phyloP scores from a whole-genome alignment of 2,329 filamentous ascomycete species.

The Epichloe festucae region DNA sequence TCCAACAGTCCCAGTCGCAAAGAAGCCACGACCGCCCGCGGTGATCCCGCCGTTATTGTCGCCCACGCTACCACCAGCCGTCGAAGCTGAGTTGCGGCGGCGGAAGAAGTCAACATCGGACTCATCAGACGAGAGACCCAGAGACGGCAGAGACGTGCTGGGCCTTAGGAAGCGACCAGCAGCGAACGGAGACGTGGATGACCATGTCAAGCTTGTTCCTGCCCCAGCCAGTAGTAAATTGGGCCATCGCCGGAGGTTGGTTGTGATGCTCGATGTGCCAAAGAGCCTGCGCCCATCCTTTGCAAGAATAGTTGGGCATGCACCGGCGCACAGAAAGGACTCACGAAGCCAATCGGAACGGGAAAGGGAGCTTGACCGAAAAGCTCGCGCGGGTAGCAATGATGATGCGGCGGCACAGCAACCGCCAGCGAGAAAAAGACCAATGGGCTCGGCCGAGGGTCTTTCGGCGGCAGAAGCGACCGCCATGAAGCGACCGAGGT shows the following conservation, averaged over 20 bases:
- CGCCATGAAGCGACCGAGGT: slow-evolving; percentile 29
- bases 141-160: slow-evolving; percentile 9
- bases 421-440: slow-evolving; percentile 34
- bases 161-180: slow-evolving; percentile 15
- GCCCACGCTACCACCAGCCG: slow-evolving; percentile 38
- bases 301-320: slow-evolving; percentile 29
- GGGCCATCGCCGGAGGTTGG: slow-evolving; percentile 16
- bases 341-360: slow-evolving; percentile 11
- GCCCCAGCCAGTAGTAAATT: slow-evolving; percentile 7
- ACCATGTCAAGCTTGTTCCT: slow-evolving; percentile 5
- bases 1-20: slow-evolving; percentile 14
- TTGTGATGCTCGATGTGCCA: slow-evolving; percentile 37
- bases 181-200: slow-evolving; percentile 21
- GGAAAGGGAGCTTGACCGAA: slow-evolving; percentile 12
- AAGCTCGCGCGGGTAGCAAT: slow-evolving; percentile 27
- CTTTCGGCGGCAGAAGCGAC: slow-evolving; percentile 24
- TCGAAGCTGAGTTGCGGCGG: slow-evolving; percentile 29
- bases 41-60: slow-evolving; percentile 39
- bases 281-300: slow-evolving; percentile 32
- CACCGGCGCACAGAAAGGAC: slow-evolving; percentile 28
- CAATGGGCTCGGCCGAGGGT: slow-evolving; percentile 24
- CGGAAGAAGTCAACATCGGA: slow-evolving; percentile 19
- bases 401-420: slow-evolving; percentile 25
- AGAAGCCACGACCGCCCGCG: slow-evolving; percentile 24
- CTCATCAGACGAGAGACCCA: slow-evolving; percentile 9